phyloP scores from a whole-genome alignment of 1,284 basidiomycete genomes.

The Marasmius fiardii region DNA sequence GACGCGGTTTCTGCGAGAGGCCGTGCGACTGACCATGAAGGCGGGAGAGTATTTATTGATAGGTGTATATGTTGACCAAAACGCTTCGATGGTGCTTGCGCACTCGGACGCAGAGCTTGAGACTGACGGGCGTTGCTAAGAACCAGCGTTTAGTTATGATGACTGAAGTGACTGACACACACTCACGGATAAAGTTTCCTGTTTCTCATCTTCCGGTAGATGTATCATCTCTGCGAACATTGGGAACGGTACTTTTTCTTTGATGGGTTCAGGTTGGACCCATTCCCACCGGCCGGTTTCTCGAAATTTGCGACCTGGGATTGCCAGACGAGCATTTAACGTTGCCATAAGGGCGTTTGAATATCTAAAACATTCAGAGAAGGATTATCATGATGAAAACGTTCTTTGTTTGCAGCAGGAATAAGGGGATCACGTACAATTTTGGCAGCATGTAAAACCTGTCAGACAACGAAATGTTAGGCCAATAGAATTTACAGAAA shows the following conservation, averaged over 20 bases:
- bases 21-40: background rate
- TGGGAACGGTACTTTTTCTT: background rate
- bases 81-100: background rate
- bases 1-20: background rate
- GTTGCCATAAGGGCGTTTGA: conserved; percentile 15
- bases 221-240: background rate
- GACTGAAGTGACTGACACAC: background rate
- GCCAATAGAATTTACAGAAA: background rate
- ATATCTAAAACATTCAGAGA: no score
- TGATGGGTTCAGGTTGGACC: background rate
- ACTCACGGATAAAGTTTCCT: background rate
- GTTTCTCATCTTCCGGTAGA: background rate
- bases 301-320: conserved; percentile 10
- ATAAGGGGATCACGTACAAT: conserved; percentile 12
- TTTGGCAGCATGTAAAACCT: conserved; percentile 16
- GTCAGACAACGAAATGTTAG: background rate
- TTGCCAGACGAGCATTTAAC: conserved; percentile 10
- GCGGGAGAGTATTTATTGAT: background rate
- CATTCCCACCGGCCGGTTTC: conserved; percentile 2
- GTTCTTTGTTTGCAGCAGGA: no score
- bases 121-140: background rate
- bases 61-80: background rate
- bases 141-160: background rate
- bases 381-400: no score
- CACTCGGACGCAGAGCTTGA: background rate